Evolutionary conservation across 305 asterid genomes (phyloP), one percentile per base, ranked within the genome.

Genomic region (Lippia alba): DNA sequence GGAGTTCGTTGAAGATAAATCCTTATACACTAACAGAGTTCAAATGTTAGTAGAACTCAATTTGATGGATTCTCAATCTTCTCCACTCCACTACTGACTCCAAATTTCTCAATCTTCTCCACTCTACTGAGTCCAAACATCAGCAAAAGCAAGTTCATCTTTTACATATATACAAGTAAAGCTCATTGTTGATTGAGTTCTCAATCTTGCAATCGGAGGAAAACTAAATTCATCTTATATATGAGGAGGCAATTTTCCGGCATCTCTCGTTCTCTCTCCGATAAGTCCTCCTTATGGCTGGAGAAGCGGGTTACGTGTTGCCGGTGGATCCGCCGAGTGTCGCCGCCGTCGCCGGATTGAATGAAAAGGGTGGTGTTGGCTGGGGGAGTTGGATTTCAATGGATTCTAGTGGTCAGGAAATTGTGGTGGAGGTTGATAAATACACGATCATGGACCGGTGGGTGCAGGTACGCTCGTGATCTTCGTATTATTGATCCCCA

Each of bases 361-460:
- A 81, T 86, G 89, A 93, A 58, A 89, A 89, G 70, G 90, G 86
- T 7, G 90, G 86, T 7, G 76, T 75, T 56, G 96, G 85, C 55
- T 74, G 88, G 45, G 73, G 96, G 71, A 91, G 90, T 76, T 91
- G 97, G 98, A 78, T 94, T 12, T 70, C 87, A 7, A 73, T 91
- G 83, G 91, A 88, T 69, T 77, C 81, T 7, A 74, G 83, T 6
- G 98, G 97, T 14, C 66, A 80, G 12, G 98, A 89, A 58, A 61
- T 66, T 11, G 53, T 81, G 0, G 39, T 89, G 63, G 97, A 91
- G 74, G 91, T 88, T 6, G 96, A 91, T 62, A 94, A 94, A 65
- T 89, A 91, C 46, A 85, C 84, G 15, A 87, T 94, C 88, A 94
- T 91, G 96, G 94, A 91, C 64, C 94, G 98, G n/a, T n/a, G n/a